Conservation (phyloP, 108 stramenopile genomes). For the Pseudonitzschia delicatissima region DNA sequence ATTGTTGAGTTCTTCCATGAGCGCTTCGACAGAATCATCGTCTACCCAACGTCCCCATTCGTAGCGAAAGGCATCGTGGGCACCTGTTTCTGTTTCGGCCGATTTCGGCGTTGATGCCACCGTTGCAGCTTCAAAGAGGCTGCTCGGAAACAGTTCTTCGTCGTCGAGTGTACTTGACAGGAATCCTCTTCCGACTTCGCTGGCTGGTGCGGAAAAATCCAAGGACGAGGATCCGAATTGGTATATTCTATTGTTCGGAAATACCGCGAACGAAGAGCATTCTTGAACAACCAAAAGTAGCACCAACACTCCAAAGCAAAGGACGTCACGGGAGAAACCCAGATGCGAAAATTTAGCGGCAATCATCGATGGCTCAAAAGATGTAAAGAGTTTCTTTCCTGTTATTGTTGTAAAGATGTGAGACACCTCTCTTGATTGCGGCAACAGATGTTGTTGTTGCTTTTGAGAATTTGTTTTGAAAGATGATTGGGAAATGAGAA, state of each 20-base stretch:
- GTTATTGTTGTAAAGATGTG: too few relatives aligned
- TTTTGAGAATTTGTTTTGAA: too few relatives aligned
- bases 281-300: background rate
- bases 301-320: too few relatives aligned
- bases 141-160: background rate
- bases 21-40: conserved; percentile 32
- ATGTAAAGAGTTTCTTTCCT: too few relatives aligned
- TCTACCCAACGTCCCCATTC: conserved; percentile 72
- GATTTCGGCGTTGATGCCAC: conserved; percentile 22
- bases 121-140: conserved; percentile 10
- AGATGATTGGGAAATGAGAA: too few relatives aligned
- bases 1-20: conserved; percentile 56
- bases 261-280: background rate
- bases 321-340: too few relatives aligned
- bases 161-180: background rate
- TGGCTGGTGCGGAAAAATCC: background rate
- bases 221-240: too few relatives aligned
- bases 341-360: too few relatives aligned
- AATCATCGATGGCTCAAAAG: too few relatives aligned
- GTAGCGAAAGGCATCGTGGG: conserved; percentile 54
- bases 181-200: background rate
- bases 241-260: too few relatives aligned
- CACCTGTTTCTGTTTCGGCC: conserved; percentile 39
- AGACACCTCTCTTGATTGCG: too few relatives aligned
- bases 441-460: too few relatives aligned